Percentiles rank a stretch among this genome's conserved stretches.
phyloP scores from a whole-genome alignment of 148 eudicot genomes.

The Chenopodium berlandieri region DNA sequence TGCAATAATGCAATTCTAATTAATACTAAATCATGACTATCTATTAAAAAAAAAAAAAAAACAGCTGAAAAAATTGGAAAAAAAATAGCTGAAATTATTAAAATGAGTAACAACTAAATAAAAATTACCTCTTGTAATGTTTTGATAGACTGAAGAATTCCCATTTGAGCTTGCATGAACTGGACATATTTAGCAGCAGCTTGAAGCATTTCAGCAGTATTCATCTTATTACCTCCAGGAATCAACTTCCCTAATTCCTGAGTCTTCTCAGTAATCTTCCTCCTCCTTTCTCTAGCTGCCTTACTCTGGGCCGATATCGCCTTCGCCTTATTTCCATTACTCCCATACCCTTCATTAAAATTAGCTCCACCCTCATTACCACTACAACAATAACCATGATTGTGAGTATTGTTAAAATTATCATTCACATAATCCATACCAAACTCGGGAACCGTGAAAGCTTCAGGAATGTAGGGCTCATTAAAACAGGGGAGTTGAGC shows the following conservation, averaged over 20 bases:
- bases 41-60: too few species aligned
- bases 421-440: background rate
- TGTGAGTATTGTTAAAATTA: background rate
- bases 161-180: conserved; percentile 68
- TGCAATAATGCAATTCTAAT: background rate
- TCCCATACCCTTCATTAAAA: background rate
- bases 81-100: background rate
- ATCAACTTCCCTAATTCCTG: conserved; percentile 74
- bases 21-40: background rate
- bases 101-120: background rate
- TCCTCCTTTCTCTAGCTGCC: conserved; percentile 75
- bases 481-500: background rate
- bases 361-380: background rate
- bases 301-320: conserved; percentile 49
- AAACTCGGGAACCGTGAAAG: background rate
- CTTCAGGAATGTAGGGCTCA: background rate
- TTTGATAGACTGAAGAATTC: conserved; percentile 42
- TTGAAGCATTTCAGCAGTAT: conserved; percentile 82
- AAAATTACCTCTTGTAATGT: conserved; percentile 1
- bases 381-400: background rate
- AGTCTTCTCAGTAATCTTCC: conserved; percentile 73
- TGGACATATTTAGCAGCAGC: conserved; percentile 62
- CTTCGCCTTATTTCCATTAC: background rate
- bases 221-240: conserved; percentile 71
- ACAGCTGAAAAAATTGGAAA: too few species aligned